phyloP scores from a whole-genome alignment of 2,329 filamentous ascomycete genomes.

The Clarireedia sp. region DNA sequence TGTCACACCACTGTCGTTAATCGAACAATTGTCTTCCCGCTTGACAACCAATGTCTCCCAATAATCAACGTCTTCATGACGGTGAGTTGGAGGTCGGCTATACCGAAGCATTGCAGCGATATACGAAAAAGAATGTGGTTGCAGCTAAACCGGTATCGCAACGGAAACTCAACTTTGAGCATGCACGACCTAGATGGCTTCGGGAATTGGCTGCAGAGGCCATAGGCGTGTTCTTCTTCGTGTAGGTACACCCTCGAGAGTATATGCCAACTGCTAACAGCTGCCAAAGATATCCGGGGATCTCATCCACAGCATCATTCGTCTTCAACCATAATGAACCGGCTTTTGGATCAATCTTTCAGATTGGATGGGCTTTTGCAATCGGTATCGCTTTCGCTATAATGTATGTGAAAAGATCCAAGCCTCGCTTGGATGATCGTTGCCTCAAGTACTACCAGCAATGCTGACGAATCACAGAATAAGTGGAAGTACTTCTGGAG shows the following conservation, averaged over 20 bases:
- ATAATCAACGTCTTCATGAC: constrained; percentile 21
- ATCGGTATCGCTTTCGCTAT: constrained; percentile 52
- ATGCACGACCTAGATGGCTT: constrained; percentile 43
- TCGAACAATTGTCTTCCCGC: background rate
- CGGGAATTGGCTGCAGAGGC: constrained; percentile 49
- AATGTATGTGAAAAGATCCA: constrained; percentile 28
- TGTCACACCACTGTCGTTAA: background rate
- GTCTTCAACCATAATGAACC: constrained; percentile 37
- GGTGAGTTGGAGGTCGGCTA: constrained; percentile 41
- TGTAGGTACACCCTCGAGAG: constrained; percentile 22
- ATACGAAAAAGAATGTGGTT: constrained; percentile 43
- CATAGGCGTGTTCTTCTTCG: constrained; percentile 50
- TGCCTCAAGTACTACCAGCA: background rate
- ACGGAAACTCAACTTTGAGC: constrained; percentile 47
- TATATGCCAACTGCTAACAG: constrained; percentile 10
- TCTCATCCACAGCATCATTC: constrained; percentile 45
- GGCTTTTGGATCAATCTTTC: constrained; percentile 44
- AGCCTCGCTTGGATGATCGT: background rate
- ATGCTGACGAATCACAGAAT: constrained; percentile 23
- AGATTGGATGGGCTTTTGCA: constrained; percentile 48
- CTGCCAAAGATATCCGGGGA: constrained; percentile 35
- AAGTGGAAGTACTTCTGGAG: constrained; percentile 45
- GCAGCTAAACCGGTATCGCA: constrained; percentile 43
- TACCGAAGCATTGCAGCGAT: constrained; percentile 44
- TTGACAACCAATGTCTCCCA: background rate